These are phyloP conservation scores for Viola odorata DNA, from an alignment of 345 rosid species.

Conservation along the genomic window DNA sequence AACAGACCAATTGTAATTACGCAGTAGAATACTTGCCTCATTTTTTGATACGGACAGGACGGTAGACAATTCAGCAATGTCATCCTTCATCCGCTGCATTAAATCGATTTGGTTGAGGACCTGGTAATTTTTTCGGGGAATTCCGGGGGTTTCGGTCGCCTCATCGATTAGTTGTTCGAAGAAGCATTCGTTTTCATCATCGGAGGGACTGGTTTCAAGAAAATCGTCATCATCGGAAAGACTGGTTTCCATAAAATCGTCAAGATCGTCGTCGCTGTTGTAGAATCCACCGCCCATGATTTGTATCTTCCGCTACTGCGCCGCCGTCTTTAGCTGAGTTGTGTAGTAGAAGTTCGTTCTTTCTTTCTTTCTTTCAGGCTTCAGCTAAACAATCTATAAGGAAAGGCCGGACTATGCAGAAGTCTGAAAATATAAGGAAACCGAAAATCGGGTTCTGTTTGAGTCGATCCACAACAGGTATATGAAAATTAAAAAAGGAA, in stretches of 20 bases:
- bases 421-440: too few species aligned
- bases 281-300: not conserved
- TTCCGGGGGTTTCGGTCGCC: not conserved
- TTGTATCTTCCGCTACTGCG: not conserved
- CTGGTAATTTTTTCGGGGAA: not conserved
- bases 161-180: not conserved
- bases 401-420: too few species aligned
- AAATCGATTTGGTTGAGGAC: constrained; percentile 12
- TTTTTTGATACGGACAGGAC: constrained; percentile 13
- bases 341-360: too few species aligned
- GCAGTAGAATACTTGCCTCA: constrained; percentile 19
- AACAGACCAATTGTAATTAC: constrained; percentile 13
- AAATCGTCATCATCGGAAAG: not conserved
- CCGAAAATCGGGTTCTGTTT: too few species aligned
- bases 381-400: too few species aligned
- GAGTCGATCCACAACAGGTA: too few species aligned
- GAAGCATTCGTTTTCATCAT: not conserved
- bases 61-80: constrained; percentile 3
- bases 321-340: too few species aligned
- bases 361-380: too few species aligned
- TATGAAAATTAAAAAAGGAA: too few species aligned
- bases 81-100: constrained; percentile 7
- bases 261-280: not conserved
- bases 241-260: not conserved
- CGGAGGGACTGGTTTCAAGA: not conserved